A percentile compares a stretch with the other conserved stretches of the same genome.
phyloP scores from a whole-genome alignment of 2,329 filamentous ascomycete species.

The Myriosclerotinia duriaeana region DNA sequence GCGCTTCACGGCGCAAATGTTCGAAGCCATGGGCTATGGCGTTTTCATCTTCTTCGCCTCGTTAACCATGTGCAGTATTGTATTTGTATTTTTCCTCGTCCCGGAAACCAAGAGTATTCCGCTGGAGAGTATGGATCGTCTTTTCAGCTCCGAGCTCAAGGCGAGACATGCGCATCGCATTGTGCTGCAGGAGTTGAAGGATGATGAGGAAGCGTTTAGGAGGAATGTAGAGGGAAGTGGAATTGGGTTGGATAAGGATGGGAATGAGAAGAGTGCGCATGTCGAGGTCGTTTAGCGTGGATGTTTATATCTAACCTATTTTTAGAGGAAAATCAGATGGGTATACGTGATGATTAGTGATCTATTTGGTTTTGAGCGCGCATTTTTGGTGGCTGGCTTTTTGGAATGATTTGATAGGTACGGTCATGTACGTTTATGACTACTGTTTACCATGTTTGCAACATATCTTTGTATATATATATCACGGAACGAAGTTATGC shows the following conservation, averaged over 20 bases:
- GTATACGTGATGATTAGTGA: too few species aligned
- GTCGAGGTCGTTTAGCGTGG: conserved; percentile 11
- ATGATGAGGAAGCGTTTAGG: conserved; percentile 35
- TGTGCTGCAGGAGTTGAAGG: conserved; percentile 34
- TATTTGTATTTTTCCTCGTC: conserved; percentile 62
- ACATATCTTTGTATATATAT: neutral
- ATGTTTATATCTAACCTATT: neutral
- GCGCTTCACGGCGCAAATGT: conserved; percentile 67
- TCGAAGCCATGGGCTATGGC: conserved; percentile 57
- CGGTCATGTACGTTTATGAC: neutral
- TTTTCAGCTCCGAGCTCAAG: conserved; percentile 49
- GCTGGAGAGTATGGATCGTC: conserved; percentile 62
- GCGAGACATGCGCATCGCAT: conserved; percentile 33
- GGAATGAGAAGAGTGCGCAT: conserved; percentile 28
- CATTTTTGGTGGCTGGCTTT: neutral
- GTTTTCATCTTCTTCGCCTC: conserved; percentile 69
- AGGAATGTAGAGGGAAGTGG: conserved; percentile 17
- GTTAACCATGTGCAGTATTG: conserved; percentile 56
- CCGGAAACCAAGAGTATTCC: conserved; percentile 67
- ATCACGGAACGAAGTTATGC: conserved; percentile 3
- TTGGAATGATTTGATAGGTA: neutral
- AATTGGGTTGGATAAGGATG: conserved; percentile 27
- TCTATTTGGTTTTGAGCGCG: too few species aligned
- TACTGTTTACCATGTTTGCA: neutral
- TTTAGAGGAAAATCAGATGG: neutral